phyloP scores from a whole-genome alignment of 2,329 filamentous ascomycete genomes.

The Metarhizium rileyi region DNA sequence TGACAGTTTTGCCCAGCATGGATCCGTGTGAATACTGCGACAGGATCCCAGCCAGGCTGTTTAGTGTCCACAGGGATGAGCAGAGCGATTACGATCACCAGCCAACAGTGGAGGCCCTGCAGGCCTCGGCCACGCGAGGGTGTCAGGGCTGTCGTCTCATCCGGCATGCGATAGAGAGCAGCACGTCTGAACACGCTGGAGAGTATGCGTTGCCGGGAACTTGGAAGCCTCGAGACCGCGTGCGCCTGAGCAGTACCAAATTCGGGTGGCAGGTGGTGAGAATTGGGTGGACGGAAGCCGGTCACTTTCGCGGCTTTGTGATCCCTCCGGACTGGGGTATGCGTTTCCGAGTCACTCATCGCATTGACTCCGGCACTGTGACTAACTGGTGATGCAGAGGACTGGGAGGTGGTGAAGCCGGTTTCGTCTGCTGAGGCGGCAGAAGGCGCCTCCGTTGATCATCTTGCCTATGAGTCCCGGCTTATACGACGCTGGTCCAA shows the following conservation, averaged over 20 bases:
- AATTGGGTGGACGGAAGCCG: not conserved
- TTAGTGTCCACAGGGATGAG: not conserved
- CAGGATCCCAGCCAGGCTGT: not conserved
- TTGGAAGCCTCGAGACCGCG: not conserved
- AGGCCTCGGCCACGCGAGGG: not conserved
- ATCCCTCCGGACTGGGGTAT: conserved; percentile 1
- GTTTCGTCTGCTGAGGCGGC: not conserved
- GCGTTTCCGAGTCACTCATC: too few relatives aligned
- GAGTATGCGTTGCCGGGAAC: not conserved
- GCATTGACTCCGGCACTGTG: not conserved
- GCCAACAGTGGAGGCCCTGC: not conserved
- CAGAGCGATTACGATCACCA: conserved; percentile 1
- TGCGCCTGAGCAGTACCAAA: conserved; percentile 1
- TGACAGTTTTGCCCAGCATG: not conserved
- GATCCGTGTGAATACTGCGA: not conserved
- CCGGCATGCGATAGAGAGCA: not conserved
- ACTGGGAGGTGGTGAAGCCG: not conserved
- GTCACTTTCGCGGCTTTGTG: not conserved
- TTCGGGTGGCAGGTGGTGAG: conserved; percentile 2
- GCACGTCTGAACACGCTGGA: not conserved
- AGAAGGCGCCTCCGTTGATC: not conserved
- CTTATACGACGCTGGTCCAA: not conserved
- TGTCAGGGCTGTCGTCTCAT: not conserved
- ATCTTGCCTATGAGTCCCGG: not conserved
- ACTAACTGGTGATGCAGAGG: not conserved